These are phyloP conservation scores for Rhytidhysteron rufulum DNA, from an alignment of 2,329 filamentous ascomycete genomes.

Conservation along the genomic window DNA sequence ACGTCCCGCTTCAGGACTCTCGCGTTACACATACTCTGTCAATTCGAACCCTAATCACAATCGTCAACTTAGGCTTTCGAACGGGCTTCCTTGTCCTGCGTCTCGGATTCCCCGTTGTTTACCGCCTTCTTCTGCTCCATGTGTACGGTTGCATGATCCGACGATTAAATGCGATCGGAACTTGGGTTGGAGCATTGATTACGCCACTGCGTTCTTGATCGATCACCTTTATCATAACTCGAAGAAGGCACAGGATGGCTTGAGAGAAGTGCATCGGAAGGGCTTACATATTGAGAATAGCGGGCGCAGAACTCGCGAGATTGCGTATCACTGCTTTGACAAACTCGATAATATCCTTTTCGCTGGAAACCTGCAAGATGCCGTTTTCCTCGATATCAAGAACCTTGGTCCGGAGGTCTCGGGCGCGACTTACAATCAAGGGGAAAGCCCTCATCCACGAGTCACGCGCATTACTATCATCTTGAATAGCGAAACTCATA, in stretches of 20 bases:
- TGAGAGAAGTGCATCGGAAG: conserved; percentile 15
- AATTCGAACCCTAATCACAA: conserved; percentile 19
- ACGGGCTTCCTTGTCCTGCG: conserved; percentile 4
- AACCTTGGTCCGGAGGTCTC: conserved; percentile 21
- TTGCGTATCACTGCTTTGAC: conserved; percentile 35
- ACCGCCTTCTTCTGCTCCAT: conserved; percentile 5
- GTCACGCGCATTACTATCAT: conserved; percentile 34
- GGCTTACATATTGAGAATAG: conserved; percentile 12
- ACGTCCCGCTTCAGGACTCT: conserved; percentile 7
- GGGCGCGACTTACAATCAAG: conserved; percentile 34
- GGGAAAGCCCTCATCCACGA: conserved; percentile 17
- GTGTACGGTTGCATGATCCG: conserved; percentile 18
- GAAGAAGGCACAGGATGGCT: conserved; percentile 13
- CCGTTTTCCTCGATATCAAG: conserved; percentile 33
- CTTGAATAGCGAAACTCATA: conserved; percentile 21
- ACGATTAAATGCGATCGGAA: conserved; percentile 16
- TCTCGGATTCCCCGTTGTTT: conserved; percentile 2
- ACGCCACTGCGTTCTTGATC: conserved; percentile 39
- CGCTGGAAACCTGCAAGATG: conserved; percentile 32
- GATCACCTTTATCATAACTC: conserved; percentile 23
- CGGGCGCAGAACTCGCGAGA: conserved; percentile 12
- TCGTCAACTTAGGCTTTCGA: too few relatives aligned
- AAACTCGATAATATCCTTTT: conserved; percentile 35
- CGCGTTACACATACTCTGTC: conserved; percentile 9
- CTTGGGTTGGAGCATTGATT: conserved; percentile 40